These are phyloP conservation scores for Geotrichum ghanense DNA, from an alignment of 805 yeast species.

Conservation along the genomic window DNA sequence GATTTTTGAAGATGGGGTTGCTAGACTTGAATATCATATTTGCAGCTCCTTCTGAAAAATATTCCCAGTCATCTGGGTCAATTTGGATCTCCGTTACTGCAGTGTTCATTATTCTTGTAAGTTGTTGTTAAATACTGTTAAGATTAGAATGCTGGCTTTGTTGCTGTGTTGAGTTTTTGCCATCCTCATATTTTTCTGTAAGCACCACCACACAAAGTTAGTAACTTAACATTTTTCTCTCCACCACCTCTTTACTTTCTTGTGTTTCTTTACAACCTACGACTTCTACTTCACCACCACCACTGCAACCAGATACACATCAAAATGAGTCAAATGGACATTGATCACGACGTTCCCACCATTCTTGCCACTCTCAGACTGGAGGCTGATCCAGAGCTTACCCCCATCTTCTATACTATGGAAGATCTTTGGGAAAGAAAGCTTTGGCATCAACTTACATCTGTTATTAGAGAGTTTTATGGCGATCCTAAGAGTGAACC, in stretches of 20 bases:
- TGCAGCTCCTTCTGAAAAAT: constrained; percentile 40
- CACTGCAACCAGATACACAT: background rate
- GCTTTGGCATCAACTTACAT: constrained; percentile 90
- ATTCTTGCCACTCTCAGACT: constrained; percentile 50
- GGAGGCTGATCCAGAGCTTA: constrained; percentile 54
- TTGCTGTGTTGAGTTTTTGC: too few relatives aligned
- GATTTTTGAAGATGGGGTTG: constrained; percentile 25
- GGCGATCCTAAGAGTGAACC: constrained; percentile 38
- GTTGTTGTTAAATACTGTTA: too few relatives aligned
- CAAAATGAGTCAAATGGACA: constrained; percentile 15
- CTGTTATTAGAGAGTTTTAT: constrained; percentile 50
- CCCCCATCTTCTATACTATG: constrained; percentile 50
- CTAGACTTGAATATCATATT: constrained; percentile 33
- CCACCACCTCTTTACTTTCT: background rate
- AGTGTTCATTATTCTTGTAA: too few relatives aligned
- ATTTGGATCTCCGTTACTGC: too few relatives aligned
- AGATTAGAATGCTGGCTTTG: too few relatives aligned
- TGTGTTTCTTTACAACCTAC: too few relatives aligned
- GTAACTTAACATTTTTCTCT: too few relatives aligned
- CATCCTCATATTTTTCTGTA: too few relatives aligned
- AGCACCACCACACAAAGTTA: too few relatives aligned
- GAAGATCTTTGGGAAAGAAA: constrained; percentile 83
- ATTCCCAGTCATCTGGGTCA: constrained; percentile 27
- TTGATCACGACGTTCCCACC: constrained; percentile 31
- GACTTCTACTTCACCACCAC: background rate